Evolutionary conservation across 176 grass and related monocot genomes (phyloP), one percentile per base, ranked within the genome.

Genomic region (Aegilops bicornis): DNA sequence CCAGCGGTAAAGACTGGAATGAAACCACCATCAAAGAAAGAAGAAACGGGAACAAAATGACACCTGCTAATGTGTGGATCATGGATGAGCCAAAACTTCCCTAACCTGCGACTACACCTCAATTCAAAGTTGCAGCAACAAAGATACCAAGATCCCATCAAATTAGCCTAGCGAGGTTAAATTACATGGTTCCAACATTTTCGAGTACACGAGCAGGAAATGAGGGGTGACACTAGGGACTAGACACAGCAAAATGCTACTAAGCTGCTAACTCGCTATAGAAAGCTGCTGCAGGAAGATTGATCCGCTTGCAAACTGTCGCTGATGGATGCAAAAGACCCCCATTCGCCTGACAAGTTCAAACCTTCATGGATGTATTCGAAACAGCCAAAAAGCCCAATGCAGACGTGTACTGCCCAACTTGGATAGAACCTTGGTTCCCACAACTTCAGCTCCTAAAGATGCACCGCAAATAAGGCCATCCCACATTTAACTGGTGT

Each of bases 161-260:
- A 69, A 76, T 16, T 70, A 64, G 77, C 29, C 29, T 32, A 31
- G 36, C 48, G 19, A 12, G 16, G 77, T 77, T 84, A 23, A 70
- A 68, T 86, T 69, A 85, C 62, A 88, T 73, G 39, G 59, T 74
- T 20, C 68, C 69, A 81, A 15, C 24, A 75, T 48, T 47, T 77
- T 75, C 15, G 47, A 85, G 30, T 91, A 76, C 23, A 37, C 84
- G 71, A 64, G 25, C 17, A 77, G n/a, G 23, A 36, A 76, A 36
- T 13, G 19, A 76, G 39, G n/a, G 35, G n/a, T 23, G 39, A 32
- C 13, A 77, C 48, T 88, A 70, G 54, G 47, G 45, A 67, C 69
- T 73, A 76, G 45, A 80, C 75, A 88, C 48, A 81, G 15, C 47
- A 58, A 80, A 76, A 81, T 69, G 63, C 82, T 81, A 59, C 50